phyloP scores from a whole-genome alignment of 169 alveolate species.

The Plasmodium inui region DNA sequence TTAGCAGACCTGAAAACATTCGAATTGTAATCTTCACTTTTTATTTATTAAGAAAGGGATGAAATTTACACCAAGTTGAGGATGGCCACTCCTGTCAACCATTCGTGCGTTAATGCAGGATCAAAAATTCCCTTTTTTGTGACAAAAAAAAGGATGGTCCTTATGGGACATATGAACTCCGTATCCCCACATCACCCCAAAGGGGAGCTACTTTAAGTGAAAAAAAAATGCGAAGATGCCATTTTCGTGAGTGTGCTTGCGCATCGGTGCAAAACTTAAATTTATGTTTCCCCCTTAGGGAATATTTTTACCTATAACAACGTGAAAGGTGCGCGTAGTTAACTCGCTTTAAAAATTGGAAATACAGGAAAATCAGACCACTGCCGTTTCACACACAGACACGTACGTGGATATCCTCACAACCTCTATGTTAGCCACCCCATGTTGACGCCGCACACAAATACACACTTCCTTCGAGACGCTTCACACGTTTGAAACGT shows the following conservation, averaged over 20 bases:
- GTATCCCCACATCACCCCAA: background rate
- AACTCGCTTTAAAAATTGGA: background rate
- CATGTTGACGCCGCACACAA: background rate
- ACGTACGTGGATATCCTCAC: background rate
- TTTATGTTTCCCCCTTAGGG: background rate
- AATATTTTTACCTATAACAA: background rate
- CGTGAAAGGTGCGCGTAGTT: background rate
- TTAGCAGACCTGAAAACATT: background rate
- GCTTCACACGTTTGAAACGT: background rate
- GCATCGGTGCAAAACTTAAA: background rate
- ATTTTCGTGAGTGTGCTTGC: background rate
- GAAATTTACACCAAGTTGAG: background rate
- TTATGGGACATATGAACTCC: background rate
- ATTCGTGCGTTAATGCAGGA: background rate
- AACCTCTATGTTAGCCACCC: background rate
- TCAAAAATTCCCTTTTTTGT: background rate
- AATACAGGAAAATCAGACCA: background rate
- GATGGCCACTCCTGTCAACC: background rate
- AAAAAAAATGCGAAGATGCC: background rate
- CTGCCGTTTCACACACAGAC: background rate
- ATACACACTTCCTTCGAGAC: background rate
- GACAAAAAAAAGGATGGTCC: background rate
- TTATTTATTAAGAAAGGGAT: background rate
- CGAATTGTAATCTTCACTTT: background rate
- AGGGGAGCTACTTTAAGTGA: background rate